Conservation (phyloP, 257 asterid genomes). For the Rubia yunnanensis region DNA sequence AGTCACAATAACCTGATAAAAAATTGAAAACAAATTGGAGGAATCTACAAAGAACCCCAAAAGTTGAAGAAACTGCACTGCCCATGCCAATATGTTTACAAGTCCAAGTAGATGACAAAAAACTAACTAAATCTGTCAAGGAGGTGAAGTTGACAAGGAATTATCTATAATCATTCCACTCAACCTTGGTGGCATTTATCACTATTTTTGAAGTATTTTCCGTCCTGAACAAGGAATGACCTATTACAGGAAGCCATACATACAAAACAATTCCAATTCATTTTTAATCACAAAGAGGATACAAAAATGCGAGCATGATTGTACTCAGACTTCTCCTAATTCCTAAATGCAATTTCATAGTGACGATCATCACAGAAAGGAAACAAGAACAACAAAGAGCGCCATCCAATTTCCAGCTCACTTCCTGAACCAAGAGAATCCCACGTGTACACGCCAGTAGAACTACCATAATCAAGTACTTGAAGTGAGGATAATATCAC, state of each 20-base stretch:
- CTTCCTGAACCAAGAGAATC: neutral
- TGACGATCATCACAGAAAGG: neutral
- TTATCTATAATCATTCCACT: neutral
- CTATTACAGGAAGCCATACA: too few relatives aligned
- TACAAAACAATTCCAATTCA: too few relatives aligned
- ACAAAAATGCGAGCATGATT: neutral
- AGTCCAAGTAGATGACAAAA: neutral
- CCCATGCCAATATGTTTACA: neutral
- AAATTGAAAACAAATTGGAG: slow-evolving; percentile 8
- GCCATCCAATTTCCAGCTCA: neutral
- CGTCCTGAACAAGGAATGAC: too few relatives aligned
- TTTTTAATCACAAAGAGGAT: neutral
- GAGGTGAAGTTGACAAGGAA: neutral
- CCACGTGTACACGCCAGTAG: neutral
- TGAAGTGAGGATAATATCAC: neutral
- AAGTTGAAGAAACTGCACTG: slow-evolving; percentile 4
- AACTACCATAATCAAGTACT: neutral
- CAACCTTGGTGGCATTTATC: neutral
- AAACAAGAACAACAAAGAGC: neutral
- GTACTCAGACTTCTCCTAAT: neutral
- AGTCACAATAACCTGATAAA: slow-evolving; percentile 68
- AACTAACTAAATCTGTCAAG: neutral
- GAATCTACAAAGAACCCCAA: neutral
- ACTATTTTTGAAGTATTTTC: neutral
- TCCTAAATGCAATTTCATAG: neutral